A percentile compares a stretch with the other conserved stretches of the same genome.
Conservation (phyloP, 2,329 filamentous ascomycete species). For the Aspergillus sp. region DNA sequence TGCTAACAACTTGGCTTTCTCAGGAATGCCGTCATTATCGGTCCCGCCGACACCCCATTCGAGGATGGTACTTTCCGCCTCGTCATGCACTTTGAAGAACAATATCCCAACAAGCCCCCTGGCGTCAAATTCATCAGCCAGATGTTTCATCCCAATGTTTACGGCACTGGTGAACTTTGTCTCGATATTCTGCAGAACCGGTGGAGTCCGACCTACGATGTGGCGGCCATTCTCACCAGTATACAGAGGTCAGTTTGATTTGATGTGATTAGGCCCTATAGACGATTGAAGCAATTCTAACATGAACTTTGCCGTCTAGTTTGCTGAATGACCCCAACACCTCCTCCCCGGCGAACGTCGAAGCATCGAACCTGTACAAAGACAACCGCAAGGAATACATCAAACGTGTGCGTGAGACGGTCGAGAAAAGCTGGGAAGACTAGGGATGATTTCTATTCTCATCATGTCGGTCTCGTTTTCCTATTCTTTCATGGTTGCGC, state of each 20-base stretch:
- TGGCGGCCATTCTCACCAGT: slow-evolving; percentile 92
- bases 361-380: slow-evolving; percentile 97
- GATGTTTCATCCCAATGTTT: slow-evolving; percentile 99
- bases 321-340: slow-evolving; percentile 97
- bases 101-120: slow-evolving; percentile 97
- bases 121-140: slow-evolving; percentile 97
- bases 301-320: slow-evolving; percentile 47
- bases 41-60: slow-evolving; percentile 93
- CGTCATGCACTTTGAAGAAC: slow-evolving; percentile 98
- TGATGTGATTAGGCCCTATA: background rate
- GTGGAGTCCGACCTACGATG: slow-evolving; percentile 98
- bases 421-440: slow-evolving; percentile 99
- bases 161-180: slow-evolving; percentile 93
- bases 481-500: background rate
- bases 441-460: slow-evolving; percentile 38
- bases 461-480: background rate
- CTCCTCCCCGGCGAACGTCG: slow-evolving; percentile 95
- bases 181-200: slow-evolving; percentile 95
- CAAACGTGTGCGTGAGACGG: slow-evolving; percentile 91
- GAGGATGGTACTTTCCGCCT: slow-evolving; percentile 97
- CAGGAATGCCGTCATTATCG: slow-evolving; percentile 98
- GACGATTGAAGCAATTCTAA: slow-evolving; percentile 1
- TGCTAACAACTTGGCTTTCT: background rate
- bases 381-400: slow-evolving; percentile 96
- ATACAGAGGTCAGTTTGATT: slow-evolving; percentile 74